Evolutionary conservation across 352 stramenopile genomes (phyloP).

Genomic region (Phytophthora macrochlamydospora): DNA sequence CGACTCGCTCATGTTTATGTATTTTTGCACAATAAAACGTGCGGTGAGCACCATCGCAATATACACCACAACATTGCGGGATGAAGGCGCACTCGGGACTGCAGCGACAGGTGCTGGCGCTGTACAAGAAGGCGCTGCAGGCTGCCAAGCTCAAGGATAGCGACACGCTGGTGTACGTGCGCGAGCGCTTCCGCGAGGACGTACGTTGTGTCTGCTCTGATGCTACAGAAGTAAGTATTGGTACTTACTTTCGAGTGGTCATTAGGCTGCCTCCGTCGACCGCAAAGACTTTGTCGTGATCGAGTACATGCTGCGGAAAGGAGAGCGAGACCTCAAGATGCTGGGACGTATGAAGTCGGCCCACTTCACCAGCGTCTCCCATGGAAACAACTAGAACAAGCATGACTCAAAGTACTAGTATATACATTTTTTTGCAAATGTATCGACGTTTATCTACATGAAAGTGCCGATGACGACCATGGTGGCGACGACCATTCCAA

Average conservation of each 20-base stretch:
- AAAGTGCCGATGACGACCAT: neutral
- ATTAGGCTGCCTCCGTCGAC: conserved; percentile 54
- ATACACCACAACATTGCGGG: neutral
- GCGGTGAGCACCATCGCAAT: conserved; percentile 16
- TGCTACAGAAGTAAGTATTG: neutral
- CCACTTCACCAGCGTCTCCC: conserved; percentile 51
- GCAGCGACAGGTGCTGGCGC: conserved; percentile 75
- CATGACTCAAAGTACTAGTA: neutral
- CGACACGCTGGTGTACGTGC: conserved; percentile 56
- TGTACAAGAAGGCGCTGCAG: conserved; percentile 72
- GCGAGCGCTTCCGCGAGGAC: conserved; percentile 77
- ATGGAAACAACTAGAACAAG: conserved; percentile 12
- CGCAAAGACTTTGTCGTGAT: conserved; percentile 83
- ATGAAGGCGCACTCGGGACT: conserved; percentile 68
- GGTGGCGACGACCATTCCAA: neutral
- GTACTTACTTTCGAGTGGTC: neutral
- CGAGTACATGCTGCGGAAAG: conserved; percentile 87
- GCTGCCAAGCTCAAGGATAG: conserved; percentile 65
- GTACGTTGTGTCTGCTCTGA: conserved; percentile 34
- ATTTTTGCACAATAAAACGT: conserved; percentile 13
- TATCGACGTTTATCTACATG: neutral
- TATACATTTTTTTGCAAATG: neutral
- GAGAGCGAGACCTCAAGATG: conserved; percentile 85
- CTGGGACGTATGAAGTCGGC: conserved; percentile 69
- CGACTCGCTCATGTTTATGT: neutral